A percentile compares a stretch with the other conserved stretches of the same genome.
Conservation (phyloP, 148 eudicot genomes). For the Agrostemma githago region DNA sequence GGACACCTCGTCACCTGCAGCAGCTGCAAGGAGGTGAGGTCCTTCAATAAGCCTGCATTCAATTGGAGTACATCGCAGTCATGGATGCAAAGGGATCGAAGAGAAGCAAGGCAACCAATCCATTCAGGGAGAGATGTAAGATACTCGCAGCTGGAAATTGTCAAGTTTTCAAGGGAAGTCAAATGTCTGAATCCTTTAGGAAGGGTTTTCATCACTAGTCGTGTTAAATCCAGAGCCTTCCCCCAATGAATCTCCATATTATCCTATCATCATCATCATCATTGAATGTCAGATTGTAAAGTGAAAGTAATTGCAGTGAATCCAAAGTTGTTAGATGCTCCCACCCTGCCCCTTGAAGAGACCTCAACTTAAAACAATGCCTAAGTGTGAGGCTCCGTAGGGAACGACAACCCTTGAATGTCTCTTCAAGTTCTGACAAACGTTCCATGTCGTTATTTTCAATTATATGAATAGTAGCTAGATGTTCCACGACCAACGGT, state of each 20-base stretch:
- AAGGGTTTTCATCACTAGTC: not conserved
- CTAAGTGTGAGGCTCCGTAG: not conserved
- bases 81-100: not conserved
- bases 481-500: not conserved
- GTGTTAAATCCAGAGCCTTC: not conserved
- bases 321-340: conserved; percentile 19
- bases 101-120: conserved; percentile 15
- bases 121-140: not conserved
- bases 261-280: not conserved
- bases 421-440: not conserved
- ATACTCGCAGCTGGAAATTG: not conserved
- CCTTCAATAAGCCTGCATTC: not conserved
- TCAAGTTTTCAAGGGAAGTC: not conserved
- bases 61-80: not conserved
- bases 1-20: not conserved
- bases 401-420: not conserved
- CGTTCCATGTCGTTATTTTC: not conserved
- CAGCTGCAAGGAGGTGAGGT: not conserved
- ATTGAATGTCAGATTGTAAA: not conserved
- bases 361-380: not conserved
- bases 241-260: not conserved
- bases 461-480: not conserved
- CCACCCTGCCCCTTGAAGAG: conserved; percentile 1
- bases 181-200: not conserved
- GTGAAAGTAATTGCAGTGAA: not conserved